A percentile compares a stretch with the other conserved stretches of the same genome.
These are phyloP conservation scores for Trichophyton verrucosum DNA, from an alignment of 2,329 filamentous ascomycete genomes.

Conservation along the genomic window DNA sequence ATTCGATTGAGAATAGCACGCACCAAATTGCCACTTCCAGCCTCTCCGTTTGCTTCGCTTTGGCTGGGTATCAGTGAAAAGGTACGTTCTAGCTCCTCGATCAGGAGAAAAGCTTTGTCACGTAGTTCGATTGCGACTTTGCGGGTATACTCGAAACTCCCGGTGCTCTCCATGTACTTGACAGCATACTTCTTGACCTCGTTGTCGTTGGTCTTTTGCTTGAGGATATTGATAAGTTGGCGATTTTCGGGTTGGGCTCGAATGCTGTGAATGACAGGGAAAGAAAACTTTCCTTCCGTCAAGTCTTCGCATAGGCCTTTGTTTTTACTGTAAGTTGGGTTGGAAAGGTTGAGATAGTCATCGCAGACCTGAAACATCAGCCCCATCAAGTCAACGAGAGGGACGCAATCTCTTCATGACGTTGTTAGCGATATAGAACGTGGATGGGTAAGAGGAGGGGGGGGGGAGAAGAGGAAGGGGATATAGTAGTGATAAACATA, in stretches of 20 bases:
- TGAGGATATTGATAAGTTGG: conserved; percentile 76
- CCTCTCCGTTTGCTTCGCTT: not conserved
- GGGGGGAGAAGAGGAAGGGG: not conserved
- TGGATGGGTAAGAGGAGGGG: conserved; percentile 5
- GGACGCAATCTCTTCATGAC: conserved; percentile 18
- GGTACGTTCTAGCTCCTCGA: conserved; percentile 3
- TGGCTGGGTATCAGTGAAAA: not conserved
- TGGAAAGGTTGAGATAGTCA: conserved; percentile 73
- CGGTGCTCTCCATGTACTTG: conserved; percentile 74
- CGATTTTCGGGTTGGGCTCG: conserved; percentile 43
- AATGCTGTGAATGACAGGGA: conserved; percentile 18
- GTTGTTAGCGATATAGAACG: conserved; percentile 2
- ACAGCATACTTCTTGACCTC: conserved; percentile 83
- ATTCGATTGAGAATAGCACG: conserved; percentile 59
- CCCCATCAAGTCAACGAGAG: conserved; percentile 51
- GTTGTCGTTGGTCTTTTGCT: conserved; percentile 68
- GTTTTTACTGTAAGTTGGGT: conserved; percentile 57
- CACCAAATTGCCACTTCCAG: conserved; percentile 50
- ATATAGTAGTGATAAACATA: not conserved
- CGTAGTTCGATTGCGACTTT: conserved; percentile 51
- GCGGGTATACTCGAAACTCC: conserved; percentile 76
- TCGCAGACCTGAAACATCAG: conserved; percentile 26
- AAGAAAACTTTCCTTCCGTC: conserved; percentile 21
- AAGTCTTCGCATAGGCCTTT: conserved; percentile 59
- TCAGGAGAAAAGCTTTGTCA: conserved; percentile 1